These are phyloP conservation scores for Stropharia rugosoannulata DNA, from an alignment of 768 basidiomycete species.

Conservation along the genomic window DNA sequence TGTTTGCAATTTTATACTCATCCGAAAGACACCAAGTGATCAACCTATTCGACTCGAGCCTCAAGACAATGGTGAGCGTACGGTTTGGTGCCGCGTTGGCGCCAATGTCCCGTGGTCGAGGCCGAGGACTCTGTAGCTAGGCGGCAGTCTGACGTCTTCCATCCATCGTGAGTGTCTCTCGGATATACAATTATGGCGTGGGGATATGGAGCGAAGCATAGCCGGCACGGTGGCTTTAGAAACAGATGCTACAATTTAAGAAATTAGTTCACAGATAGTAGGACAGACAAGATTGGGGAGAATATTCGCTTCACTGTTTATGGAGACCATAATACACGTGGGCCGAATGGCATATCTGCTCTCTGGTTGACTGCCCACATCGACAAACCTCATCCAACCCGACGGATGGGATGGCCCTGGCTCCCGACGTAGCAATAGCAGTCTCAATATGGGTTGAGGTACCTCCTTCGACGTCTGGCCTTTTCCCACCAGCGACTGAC, in stretches of 20 bases:
- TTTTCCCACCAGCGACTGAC: neutral
- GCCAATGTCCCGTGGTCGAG: too few species aligned
- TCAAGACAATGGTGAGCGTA: neutral
- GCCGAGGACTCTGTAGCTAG: too few species aligned
- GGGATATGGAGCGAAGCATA: neutral
- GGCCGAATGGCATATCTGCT: neutral
- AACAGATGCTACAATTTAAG: neutral
- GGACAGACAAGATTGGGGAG: neutral
- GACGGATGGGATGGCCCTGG: conserved; percentile 10
- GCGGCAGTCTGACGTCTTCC: too few species aligned
- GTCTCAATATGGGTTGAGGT: conserved; percentile 19
- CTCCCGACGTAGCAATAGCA: conserved; percentile 14
- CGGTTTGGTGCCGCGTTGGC: neutral
- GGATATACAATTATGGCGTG: neutral
- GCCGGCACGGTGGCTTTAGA: neutral
- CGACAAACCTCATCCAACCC: too few species aligned
- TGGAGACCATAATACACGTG: neutral
- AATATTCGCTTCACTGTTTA: neutral
- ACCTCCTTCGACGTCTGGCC: neutral
- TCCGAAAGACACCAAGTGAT: neutral
- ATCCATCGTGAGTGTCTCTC: too few species aligned
- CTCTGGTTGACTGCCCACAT: neutral
- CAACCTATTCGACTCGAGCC: neutral
- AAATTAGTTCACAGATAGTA: neutral
- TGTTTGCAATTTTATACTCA: neutral